phyloP scores from a whole-genome alignment of 2,329 filamentous ascomycete species.

The Ilyonectria sp. region DNA sequence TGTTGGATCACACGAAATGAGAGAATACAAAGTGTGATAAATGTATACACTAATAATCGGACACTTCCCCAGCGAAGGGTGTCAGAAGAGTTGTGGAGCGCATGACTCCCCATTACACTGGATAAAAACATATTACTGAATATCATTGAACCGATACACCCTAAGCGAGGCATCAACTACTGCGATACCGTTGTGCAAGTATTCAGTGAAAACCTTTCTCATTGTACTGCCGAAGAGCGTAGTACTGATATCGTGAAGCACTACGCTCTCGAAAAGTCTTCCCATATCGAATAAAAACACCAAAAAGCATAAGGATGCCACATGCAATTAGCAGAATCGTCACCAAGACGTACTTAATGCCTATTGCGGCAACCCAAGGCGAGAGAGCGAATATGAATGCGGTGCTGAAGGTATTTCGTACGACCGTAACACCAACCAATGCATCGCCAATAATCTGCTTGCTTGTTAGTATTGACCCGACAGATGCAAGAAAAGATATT shows the following conservation, averaged over 20 bases:
- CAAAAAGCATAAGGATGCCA: constrained; percentile 5
- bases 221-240: constrained; percentile 17
- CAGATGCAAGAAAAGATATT: too few species aligned
- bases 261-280: constrained; percentile 12
- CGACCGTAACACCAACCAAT: constrained; percentile 60
- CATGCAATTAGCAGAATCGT: constrained; percentile 14
- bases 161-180: too few species aligned
- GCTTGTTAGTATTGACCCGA: neutral
- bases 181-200: too few species aligned
- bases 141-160: too few species aligned
- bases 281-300: constrained; percentile 20
- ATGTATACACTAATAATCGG: too few species aligned
- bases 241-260: constrained; percentile 19
- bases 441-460: constrained; percentile 62
- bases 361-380: constrained; percentile 46
- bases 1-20: too few species aligned
- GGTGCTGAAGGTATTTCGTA: constrained; percentile 60
- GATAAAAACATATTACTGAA: too few species aligned
- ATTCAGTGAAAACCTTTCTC: neutral
- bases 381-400: constrained; percentile 62
- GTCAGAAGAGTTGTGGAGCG: too few species aligned
- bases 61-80: too few species aligned
- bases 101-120: too few species aligned
- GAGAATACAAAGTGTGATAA: too few species aligned
- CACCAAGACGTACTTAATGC: constrained; percentile 24